phyloP scores from a whole-genome alignment of 352 stramenopile species.

The Pythium volutum region DNA sequence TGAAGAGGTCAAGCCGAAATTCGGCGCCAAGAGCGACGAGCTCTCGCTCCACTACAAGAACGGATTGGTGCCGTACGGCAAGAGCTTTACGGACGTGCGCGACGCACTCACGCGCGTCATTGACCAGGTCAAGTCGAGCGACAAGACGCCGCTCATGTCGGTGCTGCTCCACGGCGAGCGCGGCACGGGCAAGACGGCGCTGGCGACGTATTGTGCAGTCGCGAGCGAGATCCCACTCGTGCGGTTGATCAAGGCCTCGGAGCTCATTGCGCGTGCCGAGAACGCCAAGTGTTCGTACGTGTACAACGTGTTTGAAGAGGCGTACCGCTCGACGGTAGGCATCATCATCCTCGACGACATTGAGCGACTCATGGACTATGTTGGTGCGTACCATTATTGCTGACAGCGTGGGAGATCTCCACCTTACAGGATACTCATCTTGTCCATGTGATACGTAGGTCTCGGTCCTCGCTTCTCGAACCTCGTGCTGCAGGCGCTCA shows the following conservation, averaged over 20 bases:
- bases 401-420: neutral
- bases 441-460: conserved; percentile 27
- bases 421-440: neutral
- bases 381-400: conserved; percentile 40
- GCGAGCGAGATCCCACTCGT: conserved; percentile 97
- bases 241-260: conserved; percentile 96
- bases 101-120: conserved; percentile 91
- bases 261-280: conserved; percentile 96
- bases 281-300: conserved; percentile 93
- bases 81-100: conserved; percentile 93
- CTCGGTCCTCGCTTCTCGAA: conserved; percentile 98
- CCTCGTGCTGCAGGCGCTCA: conserved; percentile 96
- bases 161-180: conserved; percentile 95
- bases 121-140: conserved; percentile 92
- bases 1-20: conserved; percentile 96
- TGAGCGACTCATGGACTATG: conserved; percentile 98
- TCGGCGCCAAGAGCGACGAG: conserved; percentile 94
- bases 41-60: conserved; percentile 95
- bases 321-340: conserved; percentile 97
- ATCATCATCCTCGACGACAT: conserved; percentile 99
- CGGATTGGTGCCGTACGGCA: conserved; percentile 95
- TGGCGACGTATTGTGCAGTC: conserved; percentile 96
- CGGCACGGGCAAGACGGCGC: conserved; percentile 95
- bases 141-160: conserved; percentile 96
- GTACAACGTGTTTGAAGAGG: conserved; percentile 96